These are phyloP conservation scores for Polytolypa hystricis DNA, from an alignment of 2,329 filamentous ascomycete species.

Conservation along the genomic window DNA sequence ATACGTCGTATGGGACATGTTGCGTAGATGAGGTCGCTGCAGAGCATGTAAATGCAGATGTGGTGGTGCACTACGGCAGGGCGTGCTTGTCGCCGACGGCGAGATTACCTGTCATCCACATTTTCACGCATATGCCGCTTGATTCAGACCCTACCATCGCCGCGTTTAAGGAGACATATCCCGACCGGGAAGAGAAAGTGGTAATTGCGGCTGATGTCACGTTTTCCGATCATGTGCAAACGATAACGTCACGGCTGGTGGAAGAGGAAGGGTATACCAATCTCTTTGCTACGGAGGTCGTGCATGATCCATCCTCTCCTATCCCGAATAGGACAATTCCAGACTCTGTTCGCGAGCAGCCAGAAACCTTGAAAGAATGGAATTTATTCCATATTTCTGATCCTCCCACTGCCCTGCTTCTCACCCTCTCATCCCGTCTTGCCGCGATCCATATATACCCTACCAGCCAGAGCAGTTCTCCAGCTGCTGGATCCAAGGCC, in stretches of 20 bases:
- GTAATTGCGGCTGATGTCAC: constrained; percentile 84
- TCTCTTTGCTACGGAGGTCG: constrained; percentile 57
- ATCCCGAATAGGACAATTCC: constrained; percentile 76
- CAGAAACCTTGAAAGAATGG: constrained; percentile 50
- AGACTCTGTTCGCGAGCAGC: constrained; percentile 32
- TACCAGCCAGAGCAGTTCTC: constrained; percentile 30
- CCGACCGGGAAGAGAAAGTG: constrained; percentile 51
- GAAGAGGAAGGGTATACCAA: constrained; percentile 55
- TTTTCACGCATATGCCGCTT: constrained; percentile 69
- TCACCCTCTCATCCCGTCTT: constrained; percentile 77
- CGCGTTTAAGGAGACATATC: constrained; percentile 59
- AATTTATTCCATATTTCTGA: constrained; percentile 76
- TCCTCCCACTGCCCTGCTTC: constrained; percentile 68
- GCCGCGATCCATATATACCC: constrained; percentile 67
- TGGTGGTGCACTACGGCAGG: constrained; percentile 87
- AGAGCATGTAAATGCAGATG: constrained; percentile 82
- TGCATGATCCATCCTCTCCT: constrained; percentile 65
- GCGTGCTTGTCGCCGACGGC: constrained; percentile 86
- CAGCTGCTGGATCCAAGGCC: constrained; percentile 23
- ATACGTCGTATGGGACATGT: constrained; percentile 94
- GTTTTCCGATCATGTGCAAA: constrained; percentile 62
- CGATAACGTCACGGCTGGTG: constrained; percentile 45
- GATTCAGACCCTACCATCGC: constrained; percentile 47
- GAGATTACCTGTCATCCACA: constrained; percentile 74
- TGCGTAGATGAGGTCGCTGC: constrained; percentile 96